Evolutionary conservation across 768 basidiomycete species (phyloP), one percentile per base, ranked within the genome.

Genomic region (Boletus sp.): DNA sequence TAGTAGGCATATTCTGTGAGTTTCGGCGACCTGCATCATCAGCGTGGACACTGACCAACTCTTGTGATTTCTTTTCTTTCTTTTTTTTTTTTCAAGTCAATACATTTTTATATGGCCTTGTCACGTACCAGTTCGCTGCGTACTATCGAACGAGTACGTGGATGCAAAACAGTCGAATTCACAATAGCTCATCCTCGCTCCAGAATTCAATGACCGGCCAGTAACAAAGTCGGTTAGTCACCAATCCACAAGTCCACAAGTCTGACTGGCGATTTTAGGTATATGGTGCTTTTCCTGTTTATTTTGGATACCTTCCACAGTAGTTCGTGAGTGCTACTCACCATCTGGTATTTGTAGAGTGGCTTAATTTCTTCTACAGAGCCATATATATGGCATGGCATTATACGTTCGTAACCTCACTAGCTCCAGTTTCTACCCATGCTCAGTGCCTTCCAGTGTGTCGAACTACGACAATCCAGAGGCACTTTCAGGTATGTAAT

Each of bases 61-160:
- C 33, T 25, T 25, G 46, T 47, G 33, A 23, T 34, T 25, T 25
- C 4, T 25, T 25, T 25, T 11, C n/a, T n/a, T n/a, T n/a, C n/a
- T n/a, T n/a, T n/a, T n/a, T n/a, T n/a, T n/a, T 25, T 25, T 25
- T 11, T 10, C 37, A 35, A 65, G 62, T 65, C 44, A 65, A 65
- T 23, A 65, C 64, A 38, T 64, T 29, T 27, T 56, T 78, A 6
- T 78, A 73, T 53, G 77, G 77, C 1, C 67, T 77, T n/a, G 77
- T 77, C 55, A 66, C 70, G 6, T 75, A 71, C 60, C 75, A 77
- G 53, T 78, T 78, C 55, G 64, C 71, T 9, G 59, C 70, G 6
- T 78, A 78, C 55, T 64, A 71, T 56, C 70, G 67, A 43, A 53
- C 52, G 39, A 34, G 53, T 50, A 43, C 43, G 62, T 51, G 15